Evolutionary conservation across 768 basidiomycete genomes (phyloP).

Genomic region (Tremella yokohamensis): DNA sequence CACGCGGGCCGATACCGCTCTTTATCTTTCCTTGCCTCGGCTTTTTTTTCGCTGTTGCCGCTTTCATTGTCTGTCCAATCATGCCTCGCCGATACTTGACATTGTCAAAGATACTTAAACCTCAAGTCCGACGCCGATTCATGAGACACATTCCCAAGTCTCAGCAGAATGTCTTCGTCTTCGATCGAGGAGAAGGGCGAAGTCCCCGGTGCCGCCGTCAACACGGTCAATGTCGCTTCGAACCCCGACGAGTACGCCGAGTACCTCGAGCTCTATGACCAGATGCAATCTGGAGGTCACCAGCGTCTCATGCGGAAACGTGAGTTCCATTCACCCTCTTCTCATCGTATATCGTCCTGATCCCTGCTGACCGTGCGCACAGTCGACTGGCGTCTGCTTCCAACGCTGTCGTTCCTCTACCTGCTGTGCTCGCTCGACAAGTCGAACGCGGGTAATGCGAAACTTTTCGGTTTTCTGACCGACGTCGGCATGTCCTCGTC

Average conservation of each 20-base stretch:
- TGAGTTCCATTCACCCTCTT: not conserved
- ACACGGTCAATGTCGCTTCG: not conserved
- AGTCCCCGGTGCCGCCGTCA: not conserved
- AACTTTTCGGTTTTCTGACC: constrained; percentile 65
- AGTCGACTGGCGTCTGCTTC: constrained; percentile 12
- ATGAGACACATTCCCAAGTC: no score
- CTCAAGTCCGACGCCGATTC: no score
- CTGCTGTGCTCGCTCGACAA: constrained; percentile 60
- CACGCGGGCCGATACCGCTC: no score
- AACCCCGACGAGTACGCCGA: not conserved
- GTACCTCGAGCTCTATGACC: not conserved
- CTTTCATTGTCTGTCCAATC: no score
- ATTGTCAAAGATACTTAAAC: no score
- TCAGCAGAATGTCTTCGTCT: not conserved
- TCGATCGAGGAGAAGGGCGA: constrained; percentile 2
- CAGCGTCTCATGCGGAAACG: constrained; percentile 1
- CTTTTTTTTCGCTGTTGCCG: no score
- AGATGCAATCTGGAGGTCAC: not conserved
- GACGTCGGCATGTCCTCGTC: constrained; percentile 59
- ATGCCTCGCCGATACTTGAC: no score
- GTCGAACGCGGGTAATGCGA: constrained; percentile 71
- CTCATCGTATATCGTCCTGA: not conserved
- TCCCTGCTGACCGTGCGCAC: not conserved
- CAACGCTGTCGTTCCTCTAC: constrained; percentile 20
- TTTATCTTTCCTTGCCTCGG: no score